Percentiles rank a stretch among this genome's conserved stretches.
Conservation (phyloP, 805 yeast genomes). For the Monosporozyma unispora region DNA sequence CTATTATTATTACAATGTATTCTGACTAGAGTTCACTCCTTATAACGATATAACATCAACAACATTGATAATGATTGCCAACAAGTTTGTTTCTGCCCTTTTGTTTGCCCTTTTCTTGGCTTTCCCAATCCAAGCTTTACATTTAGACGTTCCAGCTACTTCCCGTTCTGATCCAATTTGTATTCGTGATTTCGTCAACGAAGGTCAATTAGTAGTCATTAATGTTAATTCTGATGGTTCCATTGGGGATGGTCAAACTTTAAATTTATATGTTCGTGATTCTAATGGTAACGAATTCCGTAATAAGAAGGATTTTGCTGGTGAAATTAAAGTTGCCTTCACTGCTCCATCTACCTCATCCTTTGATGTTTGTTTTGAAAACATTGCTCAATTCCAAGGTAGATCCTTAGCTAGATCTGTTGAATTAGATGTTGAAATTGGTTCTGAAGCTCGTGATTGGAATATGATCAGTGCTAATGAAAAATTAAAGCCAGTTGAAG, state of each 20-base stretch:
- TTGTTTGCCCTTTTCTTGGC: slow-evolving; percentile 8
- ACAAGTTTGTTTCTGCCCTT: slow-evolving; percentile 9
- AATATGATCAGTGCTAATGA: slow-evolving; percentile 87
- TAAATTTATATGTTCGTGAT: slow-evolving; percentile 63
- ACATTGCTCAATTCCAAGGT: slow-evolving; percentile 31
- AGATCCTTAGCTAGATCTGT: slow-evolving; percentile 55
- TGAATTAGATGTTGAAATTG: slow-evolving; percentile 88
- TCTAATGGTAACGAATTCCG: slow-evolving; percentile 79
- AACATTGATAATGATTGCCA: neutral
- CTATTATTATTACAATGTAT: too few relatives aligned
- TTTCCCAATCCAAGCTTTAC: slow-evolving; percentile 31
- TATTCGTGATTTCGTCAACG: slow-evolving; percentile 82
- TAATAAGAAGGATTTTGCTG: slow-evolving; percentile 66
- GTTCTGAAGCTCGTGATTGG: slow-evolving; percentile 98
- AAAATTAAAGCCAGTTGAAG: slow-evolving; percentile 86
- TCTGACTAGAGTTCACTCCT: too few relatives aligned
- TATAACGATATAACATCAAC: too few relatives aligned
- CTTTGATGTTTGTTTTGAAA: slow-evolving; percentile 86
- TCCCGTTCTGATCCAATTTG: slow-evolving; percentile 55
- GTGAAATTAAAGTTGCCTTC: slow-evolving; percentile 67
- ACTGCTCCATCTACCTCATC: slow-evolving; percentile 76
- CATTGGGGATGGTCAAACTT: slow-evolving; percentile 78
- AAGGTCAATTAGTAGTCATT: slow-evolving; percentile 81
- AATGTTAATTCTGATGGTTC: slow-evolving; percentile 66
- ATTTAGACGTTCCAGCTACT: slow-evolving; percentile 45